Percentiles rank a stretch among this genome's conserved stretches.
phyloP scores from a whole-genome alignment of 768 basidiomycete genomes.

The Tulasnella sp. region DNA sequence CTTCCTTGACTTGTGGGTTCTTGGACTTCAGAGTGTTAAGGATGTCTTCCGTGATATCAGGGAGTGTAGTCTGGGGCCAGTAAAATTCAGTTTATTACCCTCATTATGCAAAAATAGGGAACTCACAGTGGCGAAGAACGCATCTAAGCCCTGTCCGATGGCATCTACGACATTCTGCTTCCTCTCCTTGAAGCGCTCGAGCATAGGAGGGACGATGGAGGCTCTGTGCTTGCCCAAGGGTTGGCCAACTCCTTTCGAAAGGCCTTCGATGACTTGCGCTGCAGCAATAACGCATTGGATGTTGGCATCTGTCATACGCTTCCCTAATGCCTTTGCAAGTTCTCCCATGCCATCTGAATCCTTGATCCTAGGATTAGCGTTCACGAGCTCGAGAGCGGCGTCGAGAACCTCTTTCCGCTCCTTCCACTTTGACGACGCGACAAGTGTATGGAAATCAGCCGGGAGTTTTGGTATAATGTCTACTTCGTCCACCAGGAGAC shows the following conservation, averaged over 20 bases:
- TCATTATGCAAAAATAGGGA: neutral
- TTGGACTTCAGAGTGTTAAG: constrained; percentile 74
- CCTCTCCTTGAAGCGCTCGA: constrained; percentile 91
- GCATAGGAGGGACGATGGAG: constrained; percentile 64
- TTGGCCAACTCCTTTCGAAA: constrained; percentile 75
- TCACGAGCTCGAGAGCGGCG: constrained; percentile 67
- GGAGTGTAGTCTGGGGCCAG: constrained; percentile 58
- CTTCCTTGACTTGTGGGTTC: constrained; percentile 96
- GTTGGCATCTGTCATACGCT: constrained; percentile 87
- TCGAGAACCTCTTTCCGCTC: constrained; percentile 91
- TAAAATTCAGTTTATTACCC: constrained; percentile 7
- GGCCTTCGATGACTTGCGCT: constrained; percentile 74
- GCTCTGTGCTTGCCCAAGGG: constrained; percentile 74
- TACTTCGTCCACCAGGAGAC: constrained; percentile 72
- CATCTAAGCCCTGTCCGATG: constrained; percentile 83
- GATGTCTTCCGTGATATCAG: constrained; percentile 80
- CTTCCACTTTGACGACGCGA: constrained; percentile 96
- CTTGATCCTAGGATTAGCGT: constrained; percentile 67
- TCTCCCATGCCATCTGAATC: constrained; percentile 76
- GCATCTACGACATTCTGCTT: constrained; percentile 87
- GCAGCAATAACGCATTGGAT: constrained; percentile 92
- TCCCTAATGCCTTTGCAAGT: constrained; percentile 68
- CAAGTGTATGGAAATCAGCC: constrained; percentile 60
- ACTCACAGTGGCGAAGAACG: constrained; percentile 76
- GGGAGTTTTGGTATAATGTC: constrained; percentile 76